Evolutionary conservation across 1,139 yeast species (phyloP).

Genomic region (Ogataea hybrid): DNA sequence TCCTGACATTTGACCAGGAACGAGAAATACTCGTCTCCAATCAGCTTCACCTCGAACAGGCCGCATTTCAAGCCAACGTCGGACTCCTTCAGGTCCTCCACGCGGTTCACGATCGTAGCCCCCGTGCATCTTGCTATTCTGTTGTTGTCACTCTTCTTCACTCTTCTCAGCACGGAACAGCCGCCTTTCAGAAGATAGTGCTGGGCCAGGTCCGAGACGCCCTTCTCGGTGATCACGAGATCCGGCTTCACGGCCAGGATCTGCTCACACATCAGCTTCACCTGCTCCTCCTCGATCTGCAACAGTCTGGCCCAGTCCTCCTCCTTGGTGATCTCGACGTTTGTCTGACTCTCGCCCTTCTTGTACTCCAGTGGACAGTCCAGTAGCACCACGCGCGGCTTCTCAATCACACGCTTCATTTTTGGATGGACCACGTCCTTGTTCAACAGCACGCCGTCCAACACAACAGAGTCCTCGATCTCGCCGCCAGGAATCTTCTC

Average conservation of each 20-base stretch:
- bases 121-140: conserved; percentile 98
- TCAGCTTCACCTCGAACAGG: conserved; percentile 85
- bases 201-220: conserved; percentile 97
- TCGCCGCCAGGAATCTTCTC: conserved; percentile 99
- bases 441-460: conserved; percentile 90
- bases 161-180: conserved; percentile 90
- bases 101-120: conserved; percentile 93
- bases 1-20: conserved; percentile 75
- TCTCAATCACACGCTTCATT: conserved; percentile 85
- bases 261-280: conserved; percentile 80
- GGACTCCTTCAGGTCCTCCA: conserved; percentile 87
- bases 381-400: conserved; percentile 83
- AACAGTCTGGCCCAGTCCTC: conserved; percentile 95
- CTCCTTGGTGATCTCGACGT: conserved; percentile 94
- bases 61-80: conserved; percentile 93
- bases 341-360: conserved; percentile 98
- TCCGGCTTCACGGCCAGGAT: conserved; percentile 87
- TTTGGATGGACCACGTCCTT: conserved; percentile 98
- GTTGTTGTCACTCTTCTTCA: conserved; percentile 92
- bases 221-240: conserved; percentile 95
- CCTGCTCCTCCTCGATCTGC: conserved; percentile 98
- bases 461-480: conserved; percentile 79
- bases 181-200: conserved; percentile 94
- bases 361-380: conserved; percentile 98
- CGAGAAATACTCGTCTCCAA: conserved; percentile 97